A percentile compares a stretch with the other conserved stretches of the same genome.
Evolutionary conservation across 345 rosid species (phyloP).

Genomic region (Clausena lansium): DNA sequence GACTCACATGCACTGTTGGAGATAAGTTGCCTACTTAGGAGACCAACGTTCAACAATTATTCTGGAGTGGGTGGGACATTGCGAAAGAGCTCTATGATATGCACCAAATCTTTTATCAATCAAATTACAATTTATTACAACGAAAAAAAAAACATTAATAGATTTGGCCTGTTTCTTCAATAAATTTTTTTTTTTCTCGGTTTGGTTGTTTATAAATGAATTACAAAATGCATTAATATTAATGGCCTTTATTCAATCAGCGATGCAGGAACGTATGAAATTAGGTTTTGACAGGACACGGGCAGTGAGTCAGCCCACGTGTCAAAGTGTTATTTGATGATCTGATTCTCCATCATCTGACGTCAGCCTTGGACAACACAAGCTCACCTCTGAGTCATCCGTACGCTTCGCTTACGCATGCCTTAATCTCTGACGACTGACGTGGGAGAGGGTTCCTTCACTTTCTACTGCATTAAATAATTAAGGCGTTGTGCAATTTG

Average conservation of each 20-base stretch:
- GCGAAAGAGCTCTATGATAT: not conserved
- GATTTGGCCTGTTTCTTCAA: not conserved
- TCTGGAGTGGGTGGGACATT: not conserved
- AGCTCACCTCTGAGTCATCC: constrained; percentile 17
- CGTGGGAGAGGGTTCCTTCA: not conserved
- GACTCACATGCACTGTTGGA: constrained; percentile 17
- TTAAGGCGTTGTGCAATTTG: not conserved
- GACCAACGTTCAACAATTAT: constrained; percentile 12
- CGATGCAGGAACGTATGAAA: not conserved
- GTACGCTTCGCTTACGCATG: constrained; percentile 25
- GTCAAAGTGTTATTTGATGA: not conserved
- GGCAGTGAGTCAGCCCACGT: not conserved
- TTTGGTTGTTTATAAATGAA: too few species aligned
- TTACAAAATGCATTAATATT: not conserved
- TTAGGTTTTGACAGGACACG: not conserved
- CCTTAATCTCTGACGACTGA: constrained; percentile 15
- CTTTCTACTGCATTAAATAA: not conserved
- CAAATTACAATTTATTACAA: not conserved
- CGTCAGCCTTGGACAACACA: not conserved
- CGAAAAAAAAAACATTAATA: not conserved
- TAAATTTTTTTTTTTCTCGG: too few species aligned
- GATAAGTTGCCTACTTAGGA: constrained; percentile 8
- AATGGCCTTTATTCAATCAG: not conserved
- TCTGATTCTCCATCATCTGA: not conserved
- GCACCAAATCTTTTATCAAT: not conserved